Evolutionary conservation across 139 green algal species (phyloP), one percentile per base, ranked within the genome.

Genomic region (Trebouxia sp.): DNA sequence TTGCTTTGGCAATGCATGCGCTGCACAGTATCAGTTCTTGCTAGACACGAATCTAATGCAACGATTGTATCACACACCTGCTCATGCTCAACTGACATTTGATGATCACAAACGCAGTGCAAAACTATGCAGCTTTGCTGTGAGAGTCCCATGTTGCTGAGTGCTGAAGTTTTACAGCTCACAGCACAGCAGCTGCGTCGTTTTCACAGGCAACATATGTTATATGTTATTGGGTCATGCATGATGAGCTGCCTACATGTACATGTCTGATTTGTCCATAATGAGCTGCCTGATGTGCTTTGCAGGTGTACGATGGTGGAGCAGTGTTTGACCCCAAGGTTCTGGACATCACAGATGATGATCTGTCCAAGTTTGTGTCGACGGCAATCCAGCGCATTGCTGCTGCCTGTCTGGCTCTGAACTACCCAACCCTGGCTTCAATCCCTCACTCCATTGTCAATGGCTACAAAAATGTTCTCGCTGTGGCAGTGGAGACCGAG

Each of bases 401-500:
- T 9, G 92, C 97, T 5, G 65, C 98, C 75, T 97, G 88, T 41
- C 86, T 98, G 76, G 92, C 87, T 32, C 81, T 92, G 30, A 80
- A 90, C 85, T 97, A 96, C 88, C 96, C 97, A 82, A 97, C 94
- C 37, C 79, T 98, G 37, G 92, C 93, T 74, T 93, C 94, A 66
- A 88, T 97, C 56, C 96, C 97, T 41, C 97, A 99, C 91, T 86
- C 85, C 65, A 86, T 99, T 78, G 89, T 99, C 91, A 97, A 99
- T 85, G 91, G 86, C 79, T 99, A 98, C 97, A 99, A 99, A 94
- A 99, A 99, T 87, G 93, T 98, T 83, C 90, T 99, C 79, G 92
- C 96, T 51, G 87, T 99, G 35, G 89, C 94, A 53, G 89, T 93
- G 69, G 87, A 82, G 53, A 98, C 94, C 76, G 95, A 98, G 56